Base-by-base conservation (phyloP, 2,329 filamentous ascomycete species). In the Biscogniauxia marginata region DNA sequence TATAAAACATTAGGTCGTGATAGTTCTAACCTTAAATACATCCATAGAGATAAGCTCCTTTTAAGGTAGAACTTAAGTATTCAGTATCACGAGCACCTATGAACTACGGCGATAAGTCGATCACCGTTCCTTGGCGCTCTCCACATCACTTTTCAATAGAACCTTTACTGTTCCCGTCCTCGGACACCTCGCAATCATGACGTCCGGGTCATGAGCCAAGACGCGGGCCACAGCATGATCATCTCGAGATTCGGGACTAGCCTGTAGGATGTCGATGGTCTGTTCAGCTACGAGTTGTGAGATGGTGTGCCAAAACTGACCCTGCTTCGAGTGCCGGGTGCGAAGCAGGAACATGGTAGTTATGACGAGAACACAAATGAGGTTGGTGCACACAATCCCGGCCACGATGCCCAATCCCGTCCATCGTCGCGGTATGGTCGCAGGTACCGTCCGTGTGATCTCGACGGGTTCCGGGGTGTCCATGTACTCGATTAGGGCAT, bases 231-330 rank as follows among this genome's bases (percentile, higher is more conserved):
- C 44, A 16, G 58, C 55, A 7, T 57, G 49, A n/a, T 57, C 56
- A 23, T 67, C 64, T 8, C 49, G 53, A n/a, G 57, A 53, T 24
- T 58, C 54, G 9, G 61, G 51, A 0, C 63, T 55, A 4, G 56
- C 58, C 18, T 66, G 55, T 2, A 67, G 25, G 13, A 66, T 50
- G 45, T 56, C 61, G 3, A 59, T 44, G 16, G 63, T 64, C 34
- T 64, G 56, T 7, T 65, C 63, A 1, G 64, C 64, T 7, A 64
- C 52, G n/a, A 64, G 51, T 46, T 66, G 64, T 18, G 65, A 55
- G 13, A 66, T 23, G 1, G 55, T 56, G 16, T 65, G 65, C 64
- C 65, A 67, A 21, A 62, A 63, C 13, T 64, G 62, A 0, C 63
- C 64, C 24, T 61, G 58, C 34, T 58, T 64, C 1, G 64, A 67